These are phyloP conservation scores for Teratosphaeria viscida DNA, from an alignment of 2,329 filamentous ascomycete species.

Conservation along the genomic window DNA sequence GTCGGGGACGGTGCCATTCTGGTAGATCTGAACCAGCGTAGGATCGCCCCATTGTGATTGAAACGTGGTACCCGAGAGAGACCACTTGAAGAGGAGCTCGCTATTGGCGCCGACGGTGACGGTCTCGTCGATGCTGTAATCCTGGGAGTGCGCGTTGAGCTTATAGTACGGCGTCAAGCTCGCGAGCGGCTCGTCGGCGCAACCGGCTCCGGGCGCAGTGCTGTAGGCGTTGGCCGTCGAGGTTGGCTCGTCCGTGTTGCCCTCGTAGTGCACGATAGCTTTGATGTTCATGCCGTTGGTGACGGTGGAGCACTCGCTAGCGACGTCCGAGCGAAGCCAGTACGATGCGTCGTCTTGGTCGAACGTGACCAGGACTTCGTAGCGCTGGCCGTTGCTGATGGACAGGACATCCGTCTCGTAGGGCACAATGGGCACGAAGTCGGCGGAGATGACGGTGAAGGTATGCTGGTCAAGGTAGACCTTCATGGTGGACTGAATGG, in stretches of 20 bases:
- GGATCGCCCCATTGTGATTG: conserved; percentile 28
- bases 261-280: conserved; percentile 28
- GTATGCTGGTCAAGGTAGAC: conserved; percentile 34
- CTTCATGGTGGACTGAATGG: conserved; percentile 31
- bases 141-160: conserved; percentile 16
- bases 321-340: conserved; percentile 36
- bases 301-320: conserved; percentile 27
- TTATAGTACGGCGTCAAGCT: conserved; percentile 26
- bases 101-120: conserved; percentile 27
- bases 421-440: conserved; percentile 35
- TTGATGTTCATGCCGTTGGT: conserved; percentile 24
- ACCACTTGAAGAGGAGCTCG: conserved; percentile 31
- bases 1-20: conserved; percentile 25
- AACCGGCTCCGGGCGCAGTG: conserved; percentile 16
- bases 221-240: conserved; percentile 25
- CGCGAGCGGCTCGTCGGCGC: conserved; percentile 29
- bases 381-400: conserved; percentile 36
- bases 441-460: conserved; percentile 34
- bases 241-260: conserved; percentile 13
- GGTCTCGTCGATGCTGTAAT: conserved; percentile 20
- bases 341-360: conserved; percentile 34
- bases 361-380: conserved; percentile 37
- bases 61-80: conserved; percentile 32
- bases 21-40: conserved; percentile 25
- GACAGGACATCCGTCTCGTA: conserved; percentile 29